phyloP scores from a whole-genome alignment of 495 filamentous ascomycete genomes.

The Hypoxylon fragiforme region DNA sequence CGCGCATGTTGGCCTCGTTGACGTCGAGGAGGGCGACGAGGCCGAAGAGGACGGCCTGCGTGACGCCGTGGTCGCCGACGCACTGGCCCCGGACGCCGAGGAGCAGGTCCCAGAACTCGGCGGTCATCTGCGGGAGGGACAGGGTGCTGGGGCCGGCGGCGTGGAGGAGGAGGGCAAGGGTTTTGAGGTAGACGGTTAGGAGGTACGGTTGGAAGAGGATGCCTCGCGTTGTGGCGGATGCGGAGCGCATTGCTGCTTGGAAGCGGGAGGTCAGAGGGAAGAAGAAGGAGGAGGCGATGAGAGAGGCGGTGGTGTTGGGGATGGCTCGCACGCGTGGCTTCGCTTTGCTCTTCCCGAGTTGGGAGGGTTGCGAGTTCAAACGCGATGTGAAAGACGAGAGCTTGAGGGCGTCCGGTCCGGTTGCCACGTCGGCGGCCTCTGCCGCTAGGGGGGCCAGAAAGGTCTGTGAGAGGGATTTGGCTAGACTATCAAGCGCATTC shows the following conservation, averaged over 20 bases:
- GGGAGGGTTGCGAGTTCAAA: constrained; percentile 33
- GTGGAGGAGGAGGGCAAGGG: constrained; percentile 65
- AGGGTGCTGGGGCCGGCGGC: constrained; percentile 66
- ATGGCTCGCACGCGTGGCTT: constrained; percentile 64
- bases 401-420: constrained; percentile 83
- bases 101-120: constrained; percentile 69
- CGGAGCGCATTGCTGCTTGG: constrained; percentile 53
- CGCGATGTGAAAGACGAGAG: constrained; percentile 56
- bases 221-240: constrained; percentile 44
- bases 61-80: constrained; percentile 62
- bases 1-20: constrained; percentile 77
- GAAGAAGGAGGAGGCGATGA: constrained; percentile 80
- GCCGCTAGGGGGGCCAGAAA: constrained; percentile 82
- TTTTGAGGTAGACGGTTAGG: constrained; percentile 64
- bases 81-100: constrained; percentile 50
- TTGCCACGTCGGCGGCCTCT: constrained; percentile 65
- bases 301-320: constrained; percentile 72
- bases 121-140: constrained; percentile 66
- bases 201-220: constrained; percentile 63
- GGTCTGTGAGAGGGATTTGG: constrained; percentile 62
- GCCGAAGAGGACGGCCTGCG: constrained; percentile 74
- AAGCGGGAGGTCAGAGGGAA: constrained; percentile 69
- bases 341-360: constrained; percentile 23
- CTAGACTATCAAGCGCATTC: constrained; percentile 64
- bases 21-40: constrained; percentile 82